phyloP scores from a whole-genome alignment of 2,329 filamentous ascomycete species.

The Alternaria rosae region DNA sequence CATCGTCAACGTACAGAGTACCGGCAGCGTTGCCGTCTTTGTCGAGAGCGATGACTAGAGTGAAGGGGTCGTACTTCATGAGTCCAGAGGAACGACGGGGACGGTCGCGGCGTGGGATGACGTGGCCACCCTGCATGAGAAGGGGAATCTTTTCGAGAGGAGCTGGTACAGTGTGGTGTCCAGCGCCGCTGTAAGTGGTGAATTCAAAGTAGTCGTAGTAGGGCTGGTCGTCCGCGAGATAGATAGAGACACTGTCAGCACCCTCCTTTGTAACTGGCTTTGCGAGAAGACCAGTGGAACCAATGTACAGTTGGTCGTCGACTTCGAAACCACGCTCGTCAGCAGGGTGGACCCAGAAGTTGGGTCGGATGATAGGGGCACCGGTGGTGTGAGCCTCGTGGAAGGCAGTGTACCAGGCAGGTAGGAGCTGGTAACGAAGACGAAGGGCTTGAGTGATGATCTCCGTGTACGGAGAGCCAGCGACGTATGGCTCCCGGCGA shows the following conservation, averaged over 20 bases:
- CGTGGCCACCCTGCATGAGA: conserved; percentile 90
- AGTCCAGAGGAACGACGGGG: conserved; percentile 84
- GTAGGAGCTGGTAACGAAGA: conserved; percentile 86
- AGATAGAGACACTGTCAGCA: conserved; percentile 76
- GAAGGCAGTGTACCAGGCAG: conserved; percentile 97
- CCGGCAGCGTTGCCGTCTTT: conserved; percentile 77
- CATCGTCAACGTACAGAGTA: conserved; percentile 89
- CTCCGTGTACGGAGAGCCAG: conserved; percentile 80
- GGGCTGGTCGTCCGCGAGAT: conserved; percentile 84
- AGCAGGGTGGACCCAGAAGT: conserved; percentile 89
- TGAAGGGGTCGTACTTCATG: conserved; percentile 96
- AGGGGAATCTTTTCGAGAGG: conserved; percentile 87
- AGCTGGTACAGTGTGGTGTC: conserved; percentile 75
- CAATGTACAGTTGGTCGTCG: conserved; percentile 93
- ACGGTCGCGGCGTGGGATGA: conserved; percentile 87
- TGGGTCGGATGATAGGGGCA: conserved; percentile 86
- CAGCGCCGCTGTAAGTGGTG: conserved; percentile 74
- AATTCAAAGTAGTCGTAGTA: conserved; percentile 98
- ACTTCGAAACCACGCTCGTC: conserved; percentile 88
- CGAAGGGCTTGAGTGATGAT: conserved; percentile 90
- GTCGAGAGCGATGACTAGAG: conserved; percentile 78
- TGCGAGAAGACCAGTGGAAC: conserved; percentile 84
- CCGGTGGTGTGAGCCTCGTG: conserved; percentile 84
- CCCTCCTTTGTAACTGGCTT: conserved; percentile 88
- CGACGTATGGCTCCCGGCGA: conserved; percentile 89